Base-by-base conservation (phyloP, 106 monocot genomes). In the Ottelia alismoides region DNA sequence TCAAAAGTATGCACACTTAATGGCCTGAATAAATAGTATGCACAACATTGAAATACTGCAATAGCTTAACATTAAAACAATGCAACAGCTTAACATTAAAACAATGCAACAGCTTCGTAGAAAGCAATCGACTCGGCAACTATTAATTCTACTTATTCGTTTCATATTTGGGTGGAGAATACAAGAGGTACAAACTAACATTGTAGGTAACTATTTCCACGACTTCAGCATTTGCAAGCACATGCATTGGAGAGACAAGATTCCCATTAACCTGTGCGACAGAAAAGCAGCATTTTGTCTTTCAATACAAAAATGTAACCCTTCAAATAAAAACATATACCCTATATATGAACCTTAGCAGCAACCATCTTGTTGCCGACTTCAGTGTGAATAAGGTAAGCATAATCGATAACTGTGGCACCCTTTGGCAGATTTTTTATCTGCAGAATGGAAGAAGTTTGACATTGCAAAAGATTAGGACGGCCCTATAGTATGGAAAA, bases 321-420 rank as follows among this genome's bases (percentile, higher is more conserved):
- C 16, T 43, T 43, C 16, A 43, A 6, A 43, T 7, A 43, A 16
- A 43, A 43, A 43, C 6, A 43, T 7, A 43, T 6, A 43, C 16
- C 6, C 6, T 16, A 43, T 7, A 43, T 43, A 16, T 16, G 43
- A 59, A 96, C 96, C 79, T 89, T 96, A 47, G 96, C 88, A 27
- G 81, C 84, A 19, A 96, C 76, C 96, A 96, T 96, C 70, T 89
- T 96, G 78, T 96, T 96, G 35, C 89, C 96, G 63, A 96, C 77
- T 62, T 96, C 96, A 47, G 82, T 85, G 51, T 89, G 89, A 60
- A 96, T 96, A 28, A 79, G 65, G 58, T 96, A 96, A 56, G 96
- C 96, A 79, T 89, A 96, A 72, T 96, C 96, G 64, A 89, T 79
- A 11, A 79, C 96, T 26, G 89, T 96, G 14, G 89, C 88, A 9